Conservation (phyloP, 164 flowering plant species). For the Magnolia kwangsiensis region DNA sequence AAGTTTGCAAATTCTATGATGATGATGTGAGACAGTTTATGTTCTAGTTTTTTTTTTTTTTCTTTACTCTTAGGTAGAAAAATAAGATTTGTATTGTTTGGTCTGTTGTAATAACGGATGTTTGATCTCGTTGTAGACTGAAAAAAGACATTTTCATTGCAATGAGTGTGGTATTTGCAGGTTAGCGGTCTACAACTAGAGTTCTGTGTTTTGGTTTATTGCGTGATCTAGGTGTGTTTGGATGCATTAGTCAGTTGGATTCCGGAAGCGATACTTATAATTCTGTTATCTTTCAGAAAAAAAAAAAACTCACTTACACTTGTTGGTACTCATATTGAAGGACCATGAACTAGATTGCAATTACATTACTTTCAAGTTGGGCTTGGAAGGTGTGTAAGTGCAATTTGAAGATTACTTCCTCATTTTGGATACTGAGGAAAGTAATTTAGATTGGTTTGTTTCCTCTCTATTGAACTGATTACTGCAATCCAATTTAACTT, state of each 20-base stretch:
- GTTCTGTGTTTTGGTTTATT: neutral
- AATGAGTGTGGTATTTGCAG: conserved; percentile 94
- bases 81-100: too few relatives aligned
- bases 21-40: conserved; percentile 60
- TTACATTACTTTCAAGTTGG: neutral
- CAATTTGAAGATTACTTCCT: neutral
- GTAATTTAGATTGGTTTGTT: neutral
- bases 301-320: too few relatives aligned
- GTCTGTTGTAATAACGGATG: neutral
- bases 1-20: conserved; percentile 83
- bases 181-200: conserved; percentile 28
- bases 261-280: too few relatives aligned
- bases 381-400: neutral
- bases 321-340: neutral
- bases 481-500: neutral
- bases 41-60: neutral
- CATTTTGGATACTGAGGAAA: neutral
- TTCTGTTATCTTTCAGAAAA: too few relatives aligned
- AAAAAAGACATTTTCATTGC: conserved; percentile 79
- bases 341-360: neutral
- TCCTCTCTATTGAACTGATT: neutral
- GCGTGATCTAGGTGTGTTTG: neutral
- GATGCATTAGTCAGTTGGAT: neutral
- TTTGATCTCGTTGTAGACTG: conserved; percentile 22
- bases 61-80: too few relatives aligned